Base-by-base conservation (phyloP, 345 rosid genomes). In the Bruguiera parviflora region DNA sequence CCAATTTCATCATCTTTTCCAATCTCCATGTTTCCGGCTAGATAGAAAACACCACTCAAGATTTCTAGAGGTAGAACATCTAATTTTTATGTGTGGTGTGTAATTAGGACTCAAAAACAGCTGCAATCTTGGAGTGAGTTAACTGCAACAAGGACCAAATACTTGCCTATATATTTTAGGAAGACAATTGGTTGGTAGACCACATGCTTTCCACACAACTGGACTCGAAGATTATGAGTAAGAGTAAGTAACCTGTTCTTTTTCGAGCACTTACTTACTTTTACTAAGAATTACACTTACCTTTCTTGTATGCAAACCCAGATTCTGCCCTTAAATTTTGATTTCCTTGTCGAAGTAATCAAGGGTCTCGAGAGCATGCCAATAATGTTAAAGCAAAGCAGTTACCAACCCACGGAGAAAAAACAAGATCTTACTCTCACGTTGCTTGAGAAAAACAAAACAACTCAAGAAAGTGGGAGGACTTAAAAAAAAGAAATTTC, bases 131-230 rank as follows among this genome's bases (percentile, higher is more conserved):
- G 22, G 62, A 76, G 73, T 76, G 80, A 83, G 81, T 85, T 80
- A 86, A 84, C 89, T 79, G 87, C 74, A 72, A 78, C 73, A 74
- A 71, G 49, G 49, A 92, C 96, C 98, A 86, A 80, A 76, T 68
- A 76, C 70, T 68, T 75, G 68, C 75, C 81, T 84, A 71, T 82
- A 75, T 81, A 84, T 66, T 39, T 61, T 52, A 70, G 74, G 69
- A 82, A 82, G 75, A 75, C 84, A 69, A 58, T 70, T 58, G 76
- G 78, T 83, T 81, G 93, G 86, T 92, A 75, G 76, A 53, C 74
- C 88, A 82, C 97, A 82, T 79, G 79, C 98, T 90, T 90, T 87
- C 71, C 80, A 72, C 87, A 88, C 76, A 43, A 43, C 22, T 72
- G n/a, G 53, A 72, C 53, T 65, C n/a, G 58, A 58, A 60, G 59